phyloP scores from a whole-genome alignment of 805 yeast species.

The Candida oleophila region DNA sequence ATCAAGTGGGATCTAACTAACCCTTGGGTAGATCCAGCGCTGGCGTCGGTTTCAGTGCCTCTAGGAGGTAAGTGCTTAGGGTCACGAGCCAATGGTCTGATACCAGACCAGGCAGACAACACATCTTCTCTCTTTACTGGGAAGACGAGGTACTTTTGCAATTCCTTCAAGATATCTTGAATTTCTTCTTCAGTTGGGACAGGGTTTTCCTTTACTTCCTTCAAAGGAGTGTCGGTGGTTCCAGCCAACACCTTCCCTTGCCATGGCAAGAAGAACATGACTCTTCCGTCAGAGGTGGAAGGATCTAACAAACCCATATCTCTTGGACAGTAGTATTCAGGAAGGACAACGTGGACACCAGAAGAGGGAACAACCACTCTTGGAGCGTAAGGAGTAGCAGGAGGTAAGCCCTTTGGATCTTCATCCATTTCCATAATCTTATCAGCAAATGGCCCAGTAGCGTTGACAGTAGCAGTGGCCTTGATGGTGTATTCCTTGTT shows the following conservation, averaged over 20 bases:
- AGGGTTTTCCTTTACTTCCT: conserved; percentile 70
- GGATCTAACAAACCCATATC: conserved; percentile 90
- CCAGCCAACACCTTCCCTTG: conserved; percentile 96
- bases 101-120: conserved; percentile 94
- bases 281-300: conserved; percentile 91
- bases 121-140: conserved; percentile 90
- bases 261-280: conserved; percentile 97
- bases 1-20: conserved; percentile 88
- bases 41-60: conserved; percentile 35
- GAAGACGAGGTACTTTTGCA: conserved; percentile 86
- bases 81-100: conserved; percentile 90
- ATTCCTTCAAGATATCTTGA: conserved; percentile 79
- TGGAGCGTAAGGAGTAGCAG: conserved; percentile 50
- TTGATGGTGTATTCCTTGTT: conserved; percentile 59
- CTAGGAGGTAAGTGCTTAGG: conserved; percentile 49
- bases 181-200: conserved; percentile 86
- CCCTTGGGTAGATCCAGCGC: conserved; percentile 67
- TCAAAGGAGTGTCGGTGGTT: conserved; percentile 89
- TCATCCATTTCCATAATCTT: conserved; percentile 82
- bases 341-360: conserved; percentile 90
- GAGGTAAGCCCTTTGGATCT: conserved; percentile 62
- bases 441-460: conserved; percentile 94
- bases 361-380: conserved; percentile 91
- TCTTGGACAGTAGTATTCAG: conserved; percentile 87
- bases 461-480: conserved; percentile 80